phyloP scores from a whole-genome alignment of 2,329 filamentous ascomycete genomes.

The Cercospora sesami region DNA sequence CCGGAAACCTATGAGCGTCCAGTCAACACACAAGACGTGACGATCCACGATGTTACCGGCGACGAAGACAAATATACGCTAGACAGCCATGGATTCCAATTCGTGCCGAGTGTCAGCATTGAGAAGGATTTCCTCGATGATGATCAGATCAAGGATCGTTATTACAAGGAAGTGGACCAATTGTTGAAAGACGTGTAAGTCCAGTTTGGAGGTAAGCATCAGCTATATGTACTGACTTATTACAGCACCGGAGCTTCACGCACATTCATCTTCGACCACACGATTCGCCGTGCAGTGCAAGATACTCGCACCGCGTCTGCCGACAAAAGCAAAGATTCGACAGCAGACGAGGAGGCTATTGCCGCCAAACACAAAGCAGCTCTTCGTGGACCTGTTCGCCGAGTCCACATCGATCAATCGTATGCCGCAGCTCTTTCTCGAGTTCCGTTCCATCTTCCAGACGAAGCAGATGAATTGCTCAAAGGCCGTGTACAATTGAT shows the following conservation, averaged over 20 bases:
- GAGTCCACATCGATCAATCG: constrained; percentile 61
- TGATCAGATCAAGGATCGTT: constrained; percentile 41
- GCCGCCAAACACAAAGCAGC: constrained; percentile 22
- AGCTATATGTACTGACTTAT: neutral
- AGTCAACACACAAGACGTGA: constrained; percentile 33
- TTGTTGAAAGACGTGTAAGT: constrained; percentile 42
- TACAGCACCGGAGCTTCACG: constrained; percentile 54
- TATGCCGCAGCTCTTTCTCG: constrained; percentile 47
- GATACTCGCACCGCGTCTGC: constrained; percentile 30
- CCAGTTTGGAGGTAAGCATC: too few relatives aligned
- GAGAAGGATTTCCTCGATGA: constrained; percentile 45
- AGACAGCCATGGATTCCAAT: constrained; percentile 40
- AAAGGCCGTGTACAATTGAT: constrained; percentile 56
- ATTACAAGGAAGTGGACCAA: constrained; percentile 43
- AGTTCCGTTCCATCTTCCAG: constrained; percentile 50
- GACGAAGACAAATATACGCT: constrained; percentile 40
- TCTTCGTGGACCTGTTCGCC: constrained; percentile 50
- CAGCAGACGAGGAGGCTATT: neutral
- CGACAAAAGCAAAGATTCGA: constrained; percentile 28
- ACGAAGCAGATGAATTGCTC: constrained; percentile 48
- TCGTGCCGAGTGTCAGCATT: constrained; percentile 37
- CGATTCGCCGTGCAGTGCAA: constrained; percentile 51
- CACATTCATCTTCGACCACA: constrained; percentile 64
- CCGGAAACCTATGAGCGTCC: constrained; percentile 39
- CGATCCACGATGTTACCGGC: constrained; percentile 49